Evolutionary conservation across 2,329 filamentous ascomycete species (phyloP).

Genomic region (Pseudogymnoascus sp.): DNA sequence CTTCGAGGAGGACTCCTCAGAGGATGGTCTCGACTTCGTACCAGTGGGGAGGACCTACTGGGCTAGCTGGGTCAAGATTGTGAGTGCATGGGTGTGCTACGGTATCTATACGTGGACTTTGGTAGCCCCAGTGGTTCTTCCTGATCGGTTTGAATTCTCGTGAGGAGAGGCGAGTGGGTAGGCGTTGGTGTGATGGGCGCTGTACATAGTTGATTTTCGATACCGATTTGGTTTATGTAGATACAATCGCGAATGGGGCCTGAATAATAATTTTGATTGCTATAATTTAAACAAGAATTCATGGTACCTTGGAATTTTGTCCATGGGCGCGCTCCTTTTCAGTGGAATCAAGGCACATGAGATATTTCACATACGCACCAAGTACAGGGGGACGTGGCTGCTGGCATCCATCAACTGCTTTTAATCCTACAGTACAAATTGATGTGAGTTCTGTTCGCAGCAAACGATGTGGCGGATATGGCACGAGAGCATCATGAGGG

Average conservation of each 20-base stretch:
- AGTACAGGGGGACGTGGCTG: not conserved
- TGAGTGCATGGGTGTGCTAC: slow-evolving; percentile 96
- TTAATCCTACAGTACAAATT: too few species aligned
- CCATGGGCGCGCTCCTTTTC: not conserved
- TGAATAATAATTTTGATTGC: not conserved
- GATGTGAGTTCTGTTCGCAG: not conserved
- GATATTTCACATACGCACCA: not conserved
- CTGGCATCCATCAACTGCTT: too few species aligned
- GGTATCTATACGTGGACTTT: slow-evolving; percentile 89
- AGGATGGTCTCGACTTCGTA: slow-evolving; percentile 71
- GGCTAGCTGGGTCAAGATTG: slow-evolving; percentile 98
- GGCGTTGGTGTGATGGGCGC: not conserved
- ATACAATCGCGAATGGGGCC: not conserved
- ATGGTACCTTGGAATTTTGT: not conserved
- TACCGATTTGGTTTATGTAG: not conserved
- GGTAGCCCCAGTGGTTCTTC: slow-evolving; percentile 75
- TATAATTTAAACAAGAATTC: not conserved
- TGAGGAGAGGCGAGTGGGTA: slow-evolving; percentile 11
- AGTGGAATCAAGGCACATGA: not conserved
- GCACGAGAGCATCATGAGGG: not conserved
- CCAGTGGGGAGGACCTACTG: slow-evolving; percentile 93
- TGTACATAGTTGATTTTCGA: slow-evolving; percentile 1
- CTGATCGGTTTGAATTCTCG: slow-evolving; percentile 71
- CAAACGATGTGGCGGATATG: not conserved
- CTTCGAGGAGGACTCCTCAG: slow-evolving; percentile 57